Percentiles rank a stretch among this genome's conserved stretches.
Conservation (phyloP, 805 yeast species). For the Torulaspora delbrueckii region DNA sequence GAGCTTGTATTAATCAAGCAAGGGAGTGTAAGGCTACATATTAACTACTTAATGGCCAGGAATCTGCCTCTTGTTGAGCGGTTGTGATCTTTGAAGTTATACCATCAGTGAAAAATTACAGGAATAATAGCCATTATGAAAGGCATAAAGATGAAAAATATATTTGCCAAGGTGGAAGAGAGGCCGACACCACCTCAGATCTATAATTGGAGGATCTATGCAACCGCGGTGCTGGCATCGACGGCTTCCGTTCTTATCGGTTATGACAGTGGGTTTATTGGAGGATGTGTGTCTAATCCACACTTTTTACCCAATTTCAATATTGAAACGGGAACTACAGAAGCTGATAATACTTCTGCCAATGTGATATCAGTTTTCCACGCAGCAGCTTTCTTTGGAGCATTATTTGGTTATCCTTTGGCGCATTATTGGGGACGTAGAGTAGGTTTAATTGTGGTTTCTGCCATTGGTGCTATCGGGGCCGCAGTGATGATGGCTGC, state of each 20-base stretch:
- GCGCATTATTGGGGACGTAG: slow-evolving; percentile 41
- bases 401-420: slow-evolving; percentile 41
- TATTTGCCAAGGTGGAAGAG: slow-evolving; percentile 10
- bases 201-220: slow-evolving; percentile 42
- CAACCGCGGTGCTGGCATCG: slow-evolving; percentile 43
- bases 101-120: neutral
- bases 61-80: neutral
- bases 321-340: slow-evolving; percentile 32
- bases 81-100: neutral
- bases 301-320: slow-evolving; percentile 46
- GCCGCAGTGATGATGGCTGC: slow-evolving; percentile 41
- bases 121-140: neutral
- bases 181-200: slow-evolving; percentile 39
- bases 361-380: slow-evolving; percentile 48
- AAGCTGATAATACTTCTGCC: slow-evolving; percentile 33
- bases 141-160: slow-evolving; percentile 7
- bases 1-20: neutral
- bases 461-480: slow-evolving; percentile 41
- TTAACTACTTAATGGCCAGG: neutral
- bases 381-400: slow-evolving; percentile 50
- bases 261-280: slow-evolving; percentile 53
- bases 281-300: slow-evolving; percentile 45
- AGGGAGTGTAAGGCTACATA: neutral
- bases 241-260: slow-evolving; percentile 50
- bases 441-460: slow-evolving; percentile 38